Percentiles rank a stretch among this genome's conserved stretches.
phyloP scores from a whole-genome alignment of 1,139 yeast genomes.

The Hansenula lynferdii region DNA sequence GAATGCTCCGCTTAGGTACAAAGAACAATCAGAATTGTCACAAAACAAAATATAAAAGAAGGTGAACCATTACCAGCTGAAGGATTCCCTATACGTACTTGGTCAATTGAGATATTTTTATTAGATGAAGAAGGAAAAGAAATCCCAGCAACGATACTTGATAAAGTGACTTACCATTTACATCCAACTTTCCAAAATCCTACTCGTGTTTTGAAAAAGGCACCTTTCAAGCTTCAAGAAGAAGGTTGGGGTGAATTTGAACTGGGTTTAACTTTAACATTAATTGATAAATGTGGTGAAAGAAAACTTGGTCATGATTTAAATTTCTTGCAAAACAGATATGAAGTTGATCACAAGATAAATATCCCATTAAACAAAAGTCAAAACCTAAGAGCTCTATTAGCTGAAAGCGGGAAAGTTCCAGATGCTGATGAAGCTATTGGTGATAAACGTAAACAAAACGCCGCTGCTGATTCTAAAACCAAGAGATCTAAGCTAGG shows the following conservation, averaged over 20 bases:
- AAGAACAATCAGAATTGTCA: conserved; percentile 85
- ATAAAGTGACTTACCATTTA: conserved; percentile 85
- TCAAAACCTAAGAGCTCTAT: conserved; percentile 64
- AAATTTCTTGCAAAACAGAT: conserved; percentile 75
- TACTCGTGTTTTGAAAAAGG: conserved; percentile 68
- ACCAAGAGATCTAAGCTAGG: conserved; percentile 56
- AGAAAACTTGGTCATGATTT: conserved; percentile 83
- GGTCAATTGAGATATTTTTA: conserved; percentile 77
- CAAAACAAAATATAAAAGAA: conserved; percentile 77
- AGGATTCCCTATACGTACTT: conserved; percentile 91
- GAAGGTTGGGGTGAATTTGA: conserved; percentile 99
- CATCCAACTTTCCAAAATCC: conserved; percentile 97
- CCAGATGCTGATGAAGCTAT: conserved; percentile 33
- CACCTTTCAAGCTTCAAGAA: conserved; percentile 89
- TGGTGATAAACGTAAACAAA: conserved; percentile 38
- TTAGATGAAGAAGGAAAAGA: conserved; percentile 80
- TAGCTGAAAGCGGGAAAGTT: conserved; percentile 79
- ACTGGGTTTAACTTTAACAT: conserved; percentile 71
- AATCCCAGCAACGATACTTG: conserved; percentile 83
- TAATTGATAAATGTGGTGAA: conserved; percentile 86
- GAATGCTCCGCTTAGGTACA: conserved; percentile 46
- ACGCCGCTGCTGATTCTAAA: conserved; percentile 38
- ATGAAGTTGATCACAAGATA: conserved; percentile 72
- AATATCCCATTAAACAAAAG: conserved; percentile 67
- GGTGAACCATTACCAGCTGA: conserved; percentile 88